Percentiles rank a stretch among this genome's conserved stretches.
Evolutionary conservation across 148 eudicot genomes (phyloP).

Genomic region (Pharnaceum exiguum): DNA sequence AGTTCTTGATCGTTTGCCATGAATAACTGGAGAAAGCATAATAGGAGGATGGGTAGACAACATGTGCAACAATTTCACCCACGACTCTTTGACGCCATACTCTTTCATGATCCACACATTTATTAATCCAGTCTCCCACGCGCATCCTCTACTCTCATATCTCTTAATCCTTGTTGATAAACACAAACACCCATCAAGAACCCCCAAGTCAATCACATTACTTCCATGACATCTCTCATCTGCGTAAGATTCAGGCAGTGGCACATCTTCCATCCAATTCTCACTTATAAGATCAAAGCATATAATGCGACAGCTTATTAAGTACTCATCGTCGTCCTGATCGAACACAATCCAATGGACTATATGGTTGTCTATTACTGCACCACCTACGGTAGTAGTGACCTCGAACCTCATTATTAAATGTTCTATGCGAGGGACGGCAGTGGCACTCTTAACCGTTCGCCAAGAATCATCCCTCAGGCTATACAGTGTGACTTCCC

Average conservation of each 20-base stretch:
- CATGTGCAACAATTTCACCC: slow-evolving; percentile 9
- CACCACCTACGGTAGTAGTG: background rate
- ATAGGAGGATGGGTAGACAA: background rate
- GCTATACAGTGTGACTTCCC: slow-evolving; percentile 1
- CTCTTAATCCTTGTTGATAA: background rate
- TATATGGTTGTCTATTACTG: slow-evolving; percentile 1
- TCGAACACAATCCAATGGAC: too few relatives aligned
- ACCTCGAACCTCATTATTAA: background rate
- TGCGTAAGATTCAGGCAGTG: too few relatives aligned
- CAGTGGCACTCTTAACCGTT: background rate
- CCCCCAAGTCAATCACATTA: background rate
- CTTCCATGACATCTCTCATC: background rate
- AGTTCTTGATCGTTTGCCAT: background rate
- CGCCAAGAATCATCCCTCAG: background rate
- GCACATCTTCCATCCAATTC: too few relatives aligned
- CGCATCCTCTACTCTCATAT: too few relatives aligned
- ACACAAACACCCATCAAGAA: slow-evolving; percentile 20
- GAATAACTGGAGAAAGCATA: background rate
- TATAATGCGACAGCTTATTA: too few relatives aligned
- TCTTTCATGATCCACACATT: slow-evolving; percentile 24
- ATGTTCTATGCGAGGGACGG: background rate
- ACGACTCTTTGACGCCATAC: slow-evolving; percentile 16
- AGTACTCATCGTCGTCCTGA: too few relatives aligned
- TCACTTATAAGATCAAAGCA: too few relatives aligned
- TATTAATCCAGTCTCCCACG: too few relatives aligned